Evolutionary conservation across 2,329 filamentous ascomycete genomes (phyloP), one percentile per base, ranked within the genome.

Genomic region (Penicillium sp.): DNA sequence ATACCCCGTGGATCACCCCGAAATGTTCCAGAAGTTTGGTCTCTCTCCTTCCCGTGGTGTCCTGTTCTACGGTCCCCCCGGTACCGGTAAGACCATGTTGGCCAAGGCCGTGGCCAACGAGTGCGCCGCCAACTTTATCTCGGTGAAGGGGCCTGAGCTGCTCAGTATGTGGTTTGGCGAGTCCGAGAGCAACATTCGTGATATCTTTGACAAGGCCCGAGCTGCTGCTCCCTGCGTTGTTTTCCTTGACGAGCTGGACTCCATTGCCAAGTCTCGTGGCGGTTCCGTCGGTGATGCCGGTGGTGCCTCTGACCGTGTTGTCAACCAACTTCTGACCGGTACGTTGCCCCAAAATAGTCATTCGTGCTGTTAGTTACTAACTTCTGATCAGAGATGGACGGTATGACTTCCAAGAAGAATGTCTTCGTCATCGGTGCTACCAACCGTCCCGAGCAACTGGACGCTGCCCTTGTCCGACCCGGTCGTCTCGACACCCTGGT

Each of bases 161-260:
- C 80, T 98, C 57, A 95, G 88, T 68, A 98, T 98, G 92, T 98
- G 92, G 92, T 98, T 98, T 63, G 92, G 92, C 82, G 92, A 98
- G 74, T 98, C 92, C 37, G 93, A 98, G 73, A 95, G 87, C 80
- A 98, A 98, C 73, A 96, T 98, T 52, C 86, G 92, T 64, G 92
- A 98, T 66, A 98, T 98, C 59, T 98, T 98, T 68, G 92, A 98
- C 80, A 98, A 96, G 80, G 92, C 92, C 51, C 87, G 92, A 64
- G 93, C 92, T 48, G 92, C 93, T 45, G 92, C 92, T 57, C 92
- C 92, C 70, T 98, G 93, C 59, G 86, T 98, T 47, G 92, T 98
- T 56, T 98, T 98, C 83, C 78, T 98, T 50, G 92, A 98, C 56
- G 92, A 98, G 75, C 71, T 98, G 69, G 92, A 98, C 62, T 98